These are phyloP conservation scores for Saccharomyces kudriavzevii DNA, from an alignment of 805 yeast genomes.

Conservation along the genomic window DNA sequence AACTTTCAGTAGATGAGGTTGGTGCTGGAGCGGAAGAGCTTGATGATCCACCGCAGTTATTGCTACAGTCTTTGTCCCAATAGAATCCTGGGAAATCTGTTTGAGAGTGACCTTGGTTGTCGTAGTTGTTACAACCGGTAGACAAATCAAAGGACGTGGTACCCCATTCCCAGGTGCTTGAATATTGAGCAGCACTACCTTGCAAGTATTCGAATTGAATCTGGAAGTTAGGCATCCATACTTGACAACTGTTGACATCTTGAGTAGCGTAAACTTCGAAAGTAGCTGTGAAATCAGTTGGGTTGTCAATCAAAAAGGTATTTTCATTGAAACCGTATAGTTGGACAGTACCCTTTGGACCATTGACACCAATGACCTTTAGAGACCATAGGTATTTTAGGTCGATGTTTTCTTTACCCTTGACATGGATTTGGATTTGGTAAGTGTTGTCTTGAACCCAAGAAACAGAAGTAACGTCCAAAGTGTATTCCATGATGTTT, in stretches of 20 bases:
- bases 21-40: not conserved
- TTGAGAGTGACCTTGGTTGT: no score
- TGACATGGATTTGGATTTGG: conserved; percentile 10
- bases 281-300: conserved; percentile 24
- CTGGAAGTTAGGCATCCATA: no score
- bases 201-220: conserved; percentile 2
- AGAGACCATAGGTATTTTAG: conserved; percentile 11
- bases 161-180: conserved; percentile 7
- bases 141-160: conserved; percentile 18
- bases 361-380: conserved; percentile 24
- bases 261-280: conserved; percentile 20
- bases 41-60: not conserved
- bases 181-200: conserved; percentile 12
- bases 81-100: conserved; percentile 22
- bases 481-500: conserved; percentile 8
- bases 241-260: not conserved
- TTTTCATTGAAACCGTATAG: conserved; percentile 22
- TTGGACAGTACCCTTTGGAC: conserved; percentile 20
- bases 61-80: conserved; percentile 9
- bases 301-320: conserved; percentile 14
- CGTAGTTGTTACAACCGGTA: no score
- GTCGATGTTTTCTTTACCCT: conserved; percentile 9
- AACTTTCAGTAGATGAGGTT: not conserved
- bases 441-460: conserved; percentile 8
- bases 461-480: conserved; percentile 7